Evolutionary conservation across 2,329 filamentous ascomycete species (phyloP).

Genomic region (Sclerotinia subarctica): DNA sequence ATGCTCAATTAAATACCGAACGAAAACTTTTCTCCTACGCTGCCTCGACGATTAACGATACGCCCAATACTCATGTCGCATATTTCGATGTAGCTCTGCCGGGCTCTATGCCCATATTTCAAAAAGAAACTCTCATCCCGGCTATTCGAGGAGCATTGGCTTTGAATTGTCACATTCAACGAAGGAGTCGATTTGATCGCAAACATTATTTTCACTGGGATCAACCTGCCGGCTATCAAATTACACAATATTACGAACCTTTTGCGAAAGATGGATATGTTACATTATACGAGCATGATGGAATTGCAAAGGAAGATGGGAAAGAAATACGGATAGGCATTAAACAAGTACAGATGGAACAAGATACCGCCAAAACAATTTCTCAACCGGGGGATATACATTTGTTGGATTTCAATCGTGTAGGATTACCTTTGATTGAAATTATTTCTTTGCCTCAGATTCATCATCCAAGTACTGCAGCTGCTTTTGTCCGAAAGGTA

Average conservation of each 20-base stretch:
- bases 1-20: constrained; percentile 88
- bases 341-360: constrained; percentile 93
- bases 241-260: constrained; percentile 88
- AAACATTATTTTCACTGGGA: constrained; percentile 99
- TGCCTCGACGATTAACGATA: constrained; percentile 59
- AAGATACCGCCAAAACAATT: constrained; percentile 94
- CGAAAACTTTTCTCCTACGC: constrained; percentile 86
- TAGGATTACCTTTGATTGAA: constrained; percentile 86
- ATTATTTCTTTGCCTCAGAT: constrained; percentile 92
- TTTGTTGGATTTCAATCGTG: constrained; percentile 90
- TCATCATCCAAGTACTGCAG: constrained; percentile 81
- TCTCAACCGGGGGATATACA: constrained; percentile 70
- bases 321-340: constrained; percentile 72
- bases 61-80: constrained; percentile 82
- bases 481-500: constrained; percentile 83
- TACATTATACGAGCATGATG: constrained; percentile 70
- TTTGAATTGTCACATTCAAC: constrained; percentile 74
- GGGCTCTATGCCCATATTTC: constrained; percentile 83
- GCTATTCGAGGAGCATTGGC: constrained; percentile 87
- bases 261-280: constrained; percentile 69
- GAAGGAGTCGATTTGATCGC: constrained; percentile 79
- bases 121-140: constrained; percentile 77
- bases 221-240: constrained; percentile 93
- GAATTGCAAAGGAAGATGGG: constrained; percentile 72
- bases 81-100: constrained; percentile 87